Base-by-base conservation (phyloP, 495 filamentous ascomycete genomes). In the Cairneyella variabilis region DNA sequence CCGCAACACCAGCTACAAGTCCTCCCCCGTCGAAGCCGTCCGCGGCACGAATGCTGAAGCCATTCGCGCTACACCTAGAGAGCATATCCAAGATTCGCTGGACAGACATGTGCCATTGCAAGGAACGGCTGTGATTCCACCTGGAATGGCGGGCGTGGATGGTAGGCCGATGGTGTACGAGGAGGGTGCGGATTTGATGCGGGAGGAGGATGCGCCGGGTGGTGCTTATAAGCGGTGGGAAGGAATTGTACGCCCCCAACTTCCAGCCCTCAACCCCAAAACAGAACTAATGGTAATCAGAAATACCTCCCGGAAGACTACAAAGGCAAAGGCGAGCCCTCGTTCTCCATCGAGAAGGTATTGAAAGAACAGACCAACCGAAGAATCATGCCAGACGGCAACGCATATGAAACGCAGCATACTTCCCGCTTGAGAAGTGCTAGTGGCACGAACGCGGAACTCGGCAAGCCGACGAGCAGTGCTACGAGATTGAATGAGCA, bases 141-240 rank as follows among this genome's bases (percentile, higher is more conserved):
- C 90, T 0, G 90, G 92, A 3, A 66, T 74, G 53, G 70, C 63
- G 1, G 90, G 91, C 51, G 60, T 73, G 4, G 76, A 79, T 22
- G 91, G 91, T 0, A 75, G 82, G 27, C 71, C 75, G 0, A 88
- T 95, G 69, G 52, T 83, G 0, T 98, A 98, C 61, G 73, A 90
- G 59, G 93, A 98, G 63, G 93, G 91, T 2, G 74, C 83, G 0
- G 88, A 97, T 54, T 71, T 96, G 70, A 89, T 88, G 84, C 76
- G 83, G 16, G 90, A 95, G 53, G 51, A 58, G 0, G 75, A 78
- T 46, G 79, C 78, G 2, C 64, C 66, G 0, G 84, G 83, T 16
- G 83, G 80, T 1, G 63, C 76, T 0, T 90, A 89, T 57, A 85
- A 77, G 63, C 69, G 84, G 41, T 93, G 82, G 76, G 74, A 78